phyloP scores from a whole-genome alignment of 768 basidiomycete species.

The Russula virescens region DNA sequence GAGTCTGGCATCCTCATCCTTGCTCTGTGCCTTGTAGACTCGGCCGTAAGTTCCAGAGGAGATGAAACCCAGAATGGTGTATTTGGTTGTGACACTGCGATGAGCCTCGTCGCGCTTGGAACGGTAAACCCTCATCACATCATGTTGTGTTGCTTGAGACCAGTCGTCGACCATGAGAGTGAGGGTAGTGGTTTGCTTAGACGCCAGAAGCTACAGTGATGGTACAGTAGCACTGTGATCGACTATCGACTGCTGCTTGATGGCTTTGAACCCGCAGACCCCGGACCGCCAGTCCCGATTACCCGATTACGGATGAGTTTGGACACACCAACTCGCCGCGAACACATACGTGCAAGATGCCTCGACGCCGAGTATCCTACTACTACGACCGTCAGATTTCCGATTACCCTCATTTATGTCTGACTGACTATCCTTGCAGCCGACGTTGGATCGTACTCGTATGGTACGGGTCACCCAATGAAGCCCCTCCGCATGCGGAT shows the following conservation, averaged over 20 bases:
- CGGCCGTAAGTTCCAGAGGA: slow-evolving; percentile 97
- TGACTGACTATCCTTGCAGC: slow-evolving; percentile 35
- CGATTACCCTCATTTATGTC: not conserved
- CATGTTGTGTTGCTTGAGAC: slow-evolving; percentile 33
- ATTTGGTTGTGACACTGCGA: slow-evolving; percentile 69
- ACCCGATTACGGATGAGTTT: too few relatives aligned
- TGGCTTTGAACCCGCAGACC: too few relatives aligned
- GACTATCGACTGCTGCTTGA: too few relatives aligned
- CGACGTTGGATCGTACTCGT: slow-evolving; percentile 72
- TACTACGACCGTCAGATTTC: slow-evolving; percentile 62
- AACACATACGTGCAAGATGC: slow-evolving; percentile 38
- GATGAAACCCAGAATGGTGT: slow-evolving; percentile 92
- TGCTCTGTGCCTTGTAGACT: slow-evolving; percentile 93
- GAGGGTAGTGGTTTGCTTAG: not conserved
- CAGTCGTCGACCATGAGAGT: slow-evolving; percentile 24
- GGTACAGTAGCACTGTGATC: too few relatives aligned
- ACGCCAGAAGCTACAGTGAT: too few relatives aligned
- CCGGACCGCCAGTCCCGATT: too few relatives aligned
- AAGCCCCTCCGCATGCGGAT: slow-evolving; percentile 94
- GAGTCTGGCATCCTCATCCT: slow-evolving; percentile 60
- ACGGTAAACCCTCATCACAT: slow-evolving; percentile 85
- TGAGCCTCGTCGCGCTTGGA: slow-evolving; percentile 67
- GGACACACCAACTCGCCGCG: too few relatives aligned
- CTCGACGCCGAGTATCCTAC: slow-evolving; percentile 69
- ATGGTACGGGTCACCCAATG: slow-evolving; percentile 89